Conservation (phyloP, 2,329 filamentous ascomycete species). For the Botrytis aclada region DNA sequence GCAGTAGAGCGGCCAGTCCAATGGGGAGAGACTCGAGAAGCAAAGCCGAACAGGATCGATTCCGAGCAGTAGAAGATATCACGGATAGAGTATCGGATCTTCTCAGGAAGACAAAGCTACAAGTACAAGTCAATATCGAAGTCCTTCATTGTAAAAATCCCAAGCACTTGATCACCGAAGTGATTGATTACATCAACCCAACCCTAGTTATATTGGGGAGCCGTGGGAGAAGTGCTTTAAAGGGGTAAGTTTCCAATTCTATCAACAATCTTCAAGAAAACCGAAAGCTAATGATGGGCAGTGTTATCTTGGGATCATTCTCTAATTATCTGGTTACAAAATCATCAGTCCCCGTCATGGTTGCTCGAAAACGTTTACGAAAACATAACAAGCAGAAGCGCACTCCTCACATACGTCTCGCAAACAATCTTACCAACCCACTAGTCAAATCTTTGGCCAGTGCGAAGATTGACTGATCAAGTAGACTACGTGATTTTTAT, state of each 20-base stretch:
- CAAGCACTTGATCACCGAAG: constrained; percentile 92
- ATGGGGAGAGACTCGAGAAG: constrained; percentile 46
- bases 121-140: constrained; percentile 91
- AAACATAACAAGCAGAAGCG: constrained; percentile 83
- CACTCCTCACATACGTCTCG: constrained; percentile 61
- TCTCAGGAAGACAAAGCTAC: constrained; percentile 83
- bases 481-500: neutral
- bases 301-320: constrained; percentile 91
- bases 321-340: constrained; percentile 97
- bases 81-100: constrained; percentile 81
- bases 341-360: constrained; percentile 96
- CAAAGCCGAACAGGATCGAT: constrained; percentile 73
- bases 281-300: constrained; percentile 42
- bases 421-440: constrained; percentile 77
- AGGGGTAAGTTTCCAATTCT: constrained; percentile 61
- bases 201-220: constrained; percentile 93
- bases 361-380: constrained; percentile 82
- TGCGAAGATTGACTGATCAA: constrained; percentile 23
- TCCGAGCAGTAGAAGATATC: constrained; percentile 77
- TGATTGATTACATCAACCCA: constrained; percentile 89
- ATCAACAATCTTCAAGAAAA: neutral
- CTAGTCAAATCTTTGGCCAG: constrained; percentile 16
- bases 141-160: constrained; percentile 98
- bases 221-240: constrained; percentile 84
- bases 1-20: constrained; percentile 33